Evolutionary conservation across 2,329 filamentous ascomycete species (phyloP), one percentile per base, ranked within the genome.

Genomic region (Fusarium chlamydosporum): DNA sequence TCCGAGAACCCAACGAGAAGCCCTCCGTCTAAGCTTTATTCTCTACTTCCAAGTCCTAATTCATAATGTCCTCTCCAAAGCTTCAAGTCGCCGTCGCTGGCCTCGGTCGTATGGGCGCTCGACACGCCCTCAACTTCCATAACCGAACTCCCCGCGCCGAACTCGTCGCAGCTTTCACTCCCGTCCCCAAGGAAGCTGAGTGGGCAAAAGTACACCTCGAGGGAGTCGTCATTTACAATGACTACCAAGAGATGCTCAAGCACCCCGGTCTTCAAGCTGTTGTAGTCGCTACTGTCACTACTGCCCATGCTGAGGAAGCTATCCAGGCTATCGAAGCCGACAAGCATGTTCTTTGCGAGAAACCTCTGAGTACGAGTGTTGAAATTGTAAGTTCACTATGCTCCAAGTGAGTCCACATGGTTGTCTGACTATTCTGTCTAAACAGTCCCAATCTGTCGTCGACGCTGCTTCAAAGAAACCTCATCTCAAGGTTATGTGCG

Each of bases 401-500:
- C 8, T 18, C 15, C 15, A 13, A 9, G 13, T 35, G 6, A 37
- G 10, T 18, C 9, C 15, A 2, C 16, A 3, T 3, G 26, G 4
- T 1, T 23, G 16, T 43, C 57, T 68, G 65, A 70, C 42, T 6
- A 1, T 4, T 35, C 15, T 0, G 13, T 34, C 18, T 20, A 11
- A 16, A 53, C 64, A 89, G 86, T 88, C 85, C 51, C 84, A 89
- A 80, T 79, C 83, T 20, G 88, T 91, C 40, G 81, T 91, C 63
- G 82, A 86, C 47, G 86, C 86, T 9, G 86, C 87, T 27, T 77
- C 79, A 59, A 80, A 81, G 63, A 84, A 86, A 61, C 88, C 89
- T 3, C 75, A 89, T 51, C 83, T 89, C 27, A 91, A 91, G 76
- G 88, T 91, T 59, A 86, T 91, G 82, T 78, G 76, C 42, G 76